These are phyloP conservation scores for Aurinia saxatilis DNA, from an alignment of 345 rosid genomes.

Conservation along the genomic window DNA sequence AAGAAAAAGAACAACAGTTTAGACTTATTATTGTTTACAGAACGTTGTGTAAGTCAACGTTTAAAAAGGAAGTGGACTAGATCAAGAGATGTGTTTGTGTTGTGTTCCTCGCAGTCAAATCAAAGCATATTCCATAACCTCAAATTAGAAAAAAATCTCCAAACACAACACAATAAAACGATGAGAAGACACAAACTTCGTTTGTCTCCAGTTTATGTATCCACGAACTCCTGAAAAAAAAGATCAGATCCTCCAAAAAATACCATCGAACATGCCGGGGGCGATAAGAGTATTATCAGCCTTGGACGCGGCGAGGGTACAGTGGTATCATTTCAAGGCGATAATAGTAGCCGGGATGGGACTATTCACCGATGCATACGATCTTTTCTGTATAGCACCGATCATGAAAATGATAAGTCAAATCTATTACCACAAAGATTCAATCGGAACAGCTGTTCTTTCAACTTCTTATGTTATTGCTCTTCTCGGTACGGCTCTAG, in stretches of 20 bases:
- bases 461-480: constrained; percentile 39
- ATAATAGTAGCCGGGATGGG: constrained; percentile 46
- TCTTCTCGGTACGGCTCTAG: constrained; percentile 52
- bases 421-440: constrained; percentile 22
- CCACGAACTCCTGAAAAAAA: background rate
- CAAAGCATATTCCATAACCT: constrained; percentile 24
- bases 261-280: background rate
- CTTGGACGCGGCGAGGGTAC: constrained; percentile 37
- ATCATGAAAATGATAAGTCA: constrained; percentile 39
- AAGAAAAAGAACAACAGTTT: background rate
- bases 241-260: background rate
- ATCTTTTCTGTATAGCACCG: constrained; percentile 41
- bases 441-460: constrained; percentile 18
- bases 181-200: constrained; percentile 13
- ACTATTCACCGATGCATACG: constrained; percentile 42
- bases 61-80: constrained; percentile 13
- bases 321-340: constrained; percentile 42
- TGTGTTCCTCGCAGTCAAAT: constrained; percentile 16
- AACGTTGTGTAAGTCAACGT: constrained; percentile 12
- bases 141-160: background rate
- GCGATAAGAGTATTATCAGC: constrained; percentile 18
- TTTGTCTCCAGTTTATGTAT: constrained; percentile 2
- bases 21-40: background rate
- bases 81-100: constrained; percentile 11
- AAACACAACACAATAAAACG: background rate